Base-by-base conservation (phyloP, 2,329 filamentous ascomycete genomes). In the Nectriaceae sp. region DNA sequence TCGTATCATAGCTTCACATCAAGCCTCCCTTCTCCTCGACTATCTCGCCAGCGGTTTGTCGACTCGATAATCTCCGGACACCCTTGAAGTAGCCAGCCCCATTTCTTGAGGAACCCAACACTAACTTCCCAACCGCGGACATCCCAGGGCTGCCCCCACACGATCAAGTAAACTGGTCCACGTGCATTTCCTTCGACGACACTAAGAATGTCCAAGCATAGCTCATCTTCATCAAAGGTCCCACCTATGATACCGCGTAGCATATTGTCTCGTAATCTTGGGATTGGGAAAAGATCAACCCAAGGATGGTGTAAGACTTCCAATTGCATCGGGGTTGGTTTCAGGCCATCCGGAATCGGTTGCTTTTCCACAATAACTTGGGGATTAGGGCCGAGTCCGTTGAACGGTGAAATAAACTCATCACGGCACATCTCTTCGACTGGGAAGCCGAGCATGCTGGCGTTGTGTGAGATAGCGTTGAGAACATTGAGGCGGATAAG, bases 61-160 rank as follows among this genome's bases (percentile, higher is more conserved):
- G 65, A 62, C 15, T 65, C 55, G 5, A 73, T 47, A 5, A 75
- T 43, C 26, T 75, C 69, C 0, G 53, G 47, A 43, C 72, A 76
- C 0, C 67, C 72, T 1, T 53, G 53, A 0, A 75, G 36, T 10
- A 75, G 43, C 62, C 66, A 67, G 2, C 56, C 65, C 74, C 75
- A 81, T 52, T 77, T 79, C 35, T 61, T 62, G 2, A 74, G 53
- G 52, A 82, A 79, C 0, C 50, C 47, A 8, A 68, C 65, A 1
- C 69, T 77, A 1, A 74, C 64, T 52, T 81, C 78, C 78, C 77
- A 81, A 10, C 68, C 72, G 0, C 52, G 50, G 3, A 65, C 46
- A 29, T 78, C 68, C 64, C 70, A 74, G 0, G 76, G 65, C 5
- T 76, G 71, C 0, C 75, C 74, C 78, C 77, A 80, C 2, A 79